A percentile compares a stretch with the other conserved stretches of the same genome.
These are phyloP conservation scores for Pulchroboletus neoregius DNA, from an alignment of 1,284 basidiomycete genomes.

Conservation along the genomic window DNA sequence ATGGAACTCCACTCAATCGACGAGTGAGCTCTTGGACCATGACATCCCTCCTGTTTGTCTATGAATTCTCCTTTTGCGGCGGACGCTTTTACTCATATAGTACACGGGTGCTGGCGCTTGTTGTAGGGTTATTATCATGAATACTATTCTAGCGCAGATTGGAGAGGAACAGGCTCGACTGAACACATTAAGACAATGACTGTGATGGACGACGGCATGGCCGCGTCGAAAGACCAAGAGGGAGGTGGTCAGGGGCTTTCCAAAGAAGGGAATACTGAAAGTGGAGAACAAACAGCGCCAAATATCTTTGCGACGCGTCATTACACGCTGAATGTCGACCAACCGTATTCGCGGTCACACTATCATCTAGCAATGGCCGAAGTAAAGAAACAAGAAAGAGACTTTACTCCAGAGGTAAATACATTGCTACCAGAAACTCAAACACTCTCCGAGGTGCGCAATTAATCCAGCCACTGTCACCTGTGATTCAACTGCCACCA, in stretches of 20 bases:
- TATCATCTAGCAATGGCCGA: conserved; percentile 60
- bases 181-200: conserved; percentile 9
- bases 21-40: conserved; percentile 28
- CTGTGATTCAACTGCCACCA: conserved; percentile 28
- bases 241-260: conserved; percentile 24
- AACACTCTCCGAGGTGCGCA: conserved; percentile 50
- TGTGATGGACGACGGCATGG: too few species aligned
- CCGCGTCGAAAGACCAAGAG: too few species aligned
- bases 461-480: not conserved
- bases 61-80: conserved; percentile 39
- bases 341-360: conserved; percentile 34
- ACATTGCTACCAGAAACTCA: conserved; percentile 54
- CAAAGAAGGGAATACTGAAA: conserved; percentile 18
- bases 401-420: conserved; percentile 70
- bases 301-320: conserved; percentile 64
- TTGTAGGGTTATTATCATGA: conserved; percentile 41
- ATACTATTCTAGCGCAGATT: conserved; percentile 35
- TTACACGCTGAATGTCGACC: conserved; percentile 40
- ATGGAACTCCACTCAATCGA: conserved; percentile 25
- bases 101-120: conserved; percentile 43
- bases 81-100: conserved; percentile 43
- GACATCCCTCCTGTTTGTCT: conserved; percentile 48
- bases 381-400: conserved; percentile 75
- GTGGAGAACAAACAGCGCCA: conserved; percentile 37
- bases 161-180: conserved; percentile 20